These are phyloP conservation scores for Podospora appendiculata DNA, from an alignment of 495 filamentous ascomycete genomes.

Conservation along the genomic window DNA sequence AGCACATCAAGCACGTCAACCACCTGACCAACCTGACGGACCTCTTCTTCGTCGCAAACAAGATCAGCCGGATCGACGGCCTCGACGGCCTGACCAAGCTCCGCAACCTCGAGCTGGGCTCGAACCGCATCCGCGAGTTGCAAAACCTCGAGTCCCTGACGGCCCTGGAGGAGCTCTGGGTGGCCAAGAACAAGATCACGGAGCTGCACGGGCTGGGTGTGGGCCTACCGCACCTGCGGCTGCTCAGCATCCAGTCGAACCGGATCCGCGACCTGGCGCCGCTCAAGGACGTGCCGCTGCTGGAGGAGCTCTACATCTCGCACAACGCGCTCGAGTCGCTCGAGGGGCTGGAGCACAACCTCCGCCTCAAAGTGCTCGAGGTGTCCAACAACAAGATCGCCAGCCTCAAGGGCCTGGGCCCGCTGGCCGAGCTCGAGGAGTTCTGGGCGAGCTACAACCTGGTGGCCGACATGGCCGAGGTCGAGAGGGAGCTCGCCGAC, in stretches of 20 bases:
- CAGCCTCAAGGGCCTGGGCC: constrained; percentile 62
- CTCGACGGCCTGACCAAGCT: constrained; percentile 67
- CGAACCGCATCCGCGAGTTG: constrained; percentile 85
- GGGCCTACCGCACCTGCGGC: constrained; percentile 67
- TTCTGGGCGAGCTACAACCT: constrained; percentile 92
- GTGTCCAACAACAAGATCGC: constrained; percentile 83
- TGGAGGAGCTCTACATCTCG: constrained; percentile 97
- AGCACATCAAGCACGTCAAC: constrained; percentile 86
- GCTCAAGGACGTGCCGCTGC: constrained; percentile 60
- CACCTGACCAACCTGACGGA: constrained; percentile 75
- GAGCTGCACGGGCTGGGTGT: constrained; percentile 62
- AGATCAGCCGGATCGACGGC: constrained; percentile 78
- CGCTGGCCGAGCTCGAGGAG: constrained; percentile 70
- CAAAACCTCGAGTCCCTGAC: constrained; percentile 74
- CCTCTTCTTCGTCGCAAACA: constrained; percentile 93
- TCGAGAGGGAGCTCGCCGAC: constrained; percentile 70
- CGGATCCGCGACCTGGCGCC: constrained; percentile 75
- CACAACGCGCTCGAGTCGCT: constrained; percentile 85
- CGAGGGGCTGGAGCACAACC: constrained; percentile 63
- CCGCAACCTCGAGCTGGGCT: constrained; percentile 80
- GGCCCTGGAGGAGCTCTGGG: constrained; percentile 80
- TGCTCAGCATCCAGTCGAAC: constrained; percentile 96
- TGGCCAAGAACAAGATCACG: constrained; percentile 97
- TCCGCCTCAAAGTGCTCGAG: constrained; percentile 69
- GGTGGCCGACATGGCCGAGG: constrained; percentile 68